These are phyloP conservation scores for Aspergillus sergii DNA, from an alignment of 2,329 filamentous ascomycete genomes.

Conservation along the genomic window DNA sequence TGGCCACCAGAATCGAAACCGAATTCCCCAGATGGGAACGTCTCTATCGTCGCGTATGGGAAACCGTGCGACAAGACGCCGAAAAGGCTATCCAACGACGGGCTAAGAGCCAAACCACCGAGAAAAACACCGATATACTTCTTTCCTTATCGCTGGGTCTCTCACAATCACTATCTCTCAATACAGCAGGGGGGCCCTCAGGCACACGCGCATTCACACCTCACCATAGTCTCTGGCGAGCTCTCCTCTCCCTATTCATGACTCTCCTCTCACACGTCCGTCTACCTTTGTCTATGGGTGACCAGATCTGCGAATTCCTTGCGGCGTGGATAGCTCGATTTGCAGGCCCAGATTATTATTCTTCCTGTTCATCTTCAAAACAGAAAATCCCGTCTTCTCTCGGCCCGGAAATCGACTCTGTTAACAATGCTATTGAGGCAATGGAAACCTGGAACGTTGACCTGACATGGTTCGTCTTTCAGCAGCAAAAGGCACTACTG, in stretches of 20 bases:
- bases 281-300: slow-evolving; percentile 42
- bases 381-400: background rate
- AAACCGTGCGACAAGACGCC: slow-evolving; percentile 40
- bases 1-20: slow-evolving; percentile 71
- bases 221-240: slow-evolving; percentile 43
- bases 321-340: slow-evolving; percentile 39
- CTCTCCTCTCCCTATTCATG: slow-evolving; percentile 41
- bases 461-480: slow-evolving; percentile 46
- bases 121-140: background rate
- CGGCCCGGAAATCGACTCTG: slow-evolving; percentile 20
- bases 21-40: slow-evolving; percentile 58
- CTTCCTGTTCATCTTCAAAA: slow-evolving; percentile 2
- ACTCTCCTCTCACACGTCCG: slow-evolving; percentile 43
- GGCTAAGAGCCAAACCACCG: background rate
- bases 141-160: slow-evolving; percentile 23
- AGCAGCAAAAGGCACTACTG: slow-evolving; percentile 19
- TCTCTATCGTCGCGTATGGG: slow-evolving; percentile 44
- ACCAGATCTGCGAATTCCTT: slow-evolving; percentile 45
- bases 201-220: slow-evolving; percentile 39
- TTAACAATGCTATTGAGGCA: slow-evolving; percentile 36
- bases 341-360: slow-evolving; percentile 39
- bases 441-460: slow-evolving; percentile 48
- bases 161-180: slow-evolving; percentile 23
- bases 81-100: slow-evolving; percentile 38
- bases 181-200: slow-evolving; percentile 18